Percentiles rank a stretch among this genome's conserved stretches.
These are phyloP conservation scores for Galerina sulciceps DNA, from an alignment of 768 basidiomycete species.

Conservation along the genomic window DNA sequence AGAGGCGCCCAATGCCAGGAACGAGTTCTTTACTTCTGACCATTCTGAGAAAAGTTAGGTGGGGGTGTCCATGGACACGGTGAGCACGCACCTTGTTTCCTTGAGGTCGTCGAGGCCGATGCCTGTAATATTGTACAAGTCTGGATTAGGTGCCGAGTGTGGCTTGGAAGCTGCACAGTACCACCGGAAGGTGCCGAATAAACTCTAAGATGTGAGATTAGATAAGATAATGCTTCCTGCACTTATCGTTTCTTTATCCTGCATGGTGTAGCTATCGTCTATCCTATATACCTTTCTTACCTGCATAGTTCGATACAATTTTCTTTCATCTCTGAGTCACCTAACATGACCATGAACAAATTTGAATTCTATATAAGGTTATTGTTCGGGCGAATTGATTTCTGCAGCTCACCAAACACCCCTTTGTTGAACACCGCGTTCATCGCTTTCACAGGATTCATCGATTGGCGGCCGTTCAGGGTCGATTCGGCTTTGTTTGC, in stretches of 20 bases:
- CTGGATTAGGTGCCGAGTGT: conserved; percentile 35
- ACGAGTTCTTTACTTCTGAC: conserved; percentile 86
- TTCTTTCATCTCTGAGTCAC: too few relatives aligned
- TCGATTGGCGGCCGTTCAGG: too few relatives aligned
- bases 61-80: conserved; percentile 6
- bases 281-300: too few relatives aligned
- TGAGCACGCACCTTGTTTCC: conserved; percentile 47
- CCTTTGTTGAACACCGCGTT: too few relatives aligned
- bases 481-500: too few relatives aligned
- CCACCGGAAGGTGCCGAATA: conserved; percentile 40
- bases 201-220: conserved; percentile 25
- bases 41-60: conserved; percentile 55
- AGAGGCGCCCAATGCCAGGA: conserved; percentile 80
- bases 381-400: too few relatives aligned
- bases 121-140: conserved; percentile 43
- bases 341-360: too few relatives aligned
- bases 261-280: too few relatives aligned
- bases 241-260: neutral
- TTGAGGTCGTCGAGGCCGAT: conserved; percentile 56
- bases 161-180: conserved; percentile 53
- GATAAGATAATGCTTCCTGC: conserved; percentile 7
- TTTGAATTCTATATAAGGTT: too few relatives aligned
- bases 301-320: neutral
- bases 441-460: too few relatives aligned
- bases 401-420: too few relatives aligned